These are phyloP conservation scores for Acacia pycnantha DNA, from an alignment of 331 rosid species.

Conservation along the genomic window DNA sequence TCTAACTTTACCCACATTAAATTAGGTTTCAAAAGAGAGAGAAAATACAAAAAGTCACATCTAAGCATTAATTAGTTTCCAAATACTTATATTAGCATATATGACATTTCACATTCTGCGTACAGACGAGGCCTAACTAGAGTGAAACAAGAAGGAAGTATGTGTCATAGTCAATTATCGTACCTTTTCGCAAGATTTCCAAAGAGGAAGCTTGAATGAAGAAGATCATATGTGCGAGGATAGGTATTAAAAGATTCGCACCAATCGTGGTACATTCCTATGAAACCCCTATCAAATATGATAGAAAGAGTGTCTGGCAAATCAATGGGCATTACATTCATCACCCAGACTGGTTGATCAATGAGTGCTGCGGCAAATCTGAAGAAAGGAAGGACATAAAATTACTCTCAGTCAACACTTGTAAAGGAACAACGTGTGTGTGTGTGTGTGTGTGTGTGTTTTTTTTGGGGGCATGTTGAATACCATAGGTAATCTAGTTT, in stretches of 20 bases:
- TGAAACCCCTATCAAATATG: slow-evolving; percentile 80
- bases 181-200: slow-evolving; percentile 65
- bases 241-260: slow-evolving; percentile 85
- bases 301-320: slow-evolving; percentile 67
- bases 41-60: no score
- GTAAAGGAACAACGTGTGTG: background rate
- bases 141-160: slow-evolving; percentile 3
- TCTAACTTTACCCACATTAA: no score
- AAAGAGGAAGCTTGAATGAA: slow-evolving; percentile 79
- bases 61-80: no score
- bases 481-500: background rate
- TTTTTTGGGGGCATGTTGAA: background rate
- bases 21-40: no score
- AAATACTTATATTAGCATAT: no score
- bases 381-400: slow-evolving; percentile 23
- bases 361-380: slow-evolving; percentile 90
- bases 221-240: slow-evolving; percentile 90
- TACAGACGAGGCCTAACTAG: background rate
- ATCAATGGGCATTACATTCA: slow-evolving; percentile 82
- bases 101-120: background rate
- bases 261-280: slow-evolving; percentile 97
- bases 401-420: background rate
- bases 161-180: background rate
- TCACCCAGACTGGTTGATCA: slow-evolving; percentile 80
- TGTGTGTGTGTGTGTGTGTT: no score